A percentile compares a stretch with the other conserved stretches of the same genome.
Conservation (phyloP, 345 rosid genomes). For the Populus davidiana region DNA sequence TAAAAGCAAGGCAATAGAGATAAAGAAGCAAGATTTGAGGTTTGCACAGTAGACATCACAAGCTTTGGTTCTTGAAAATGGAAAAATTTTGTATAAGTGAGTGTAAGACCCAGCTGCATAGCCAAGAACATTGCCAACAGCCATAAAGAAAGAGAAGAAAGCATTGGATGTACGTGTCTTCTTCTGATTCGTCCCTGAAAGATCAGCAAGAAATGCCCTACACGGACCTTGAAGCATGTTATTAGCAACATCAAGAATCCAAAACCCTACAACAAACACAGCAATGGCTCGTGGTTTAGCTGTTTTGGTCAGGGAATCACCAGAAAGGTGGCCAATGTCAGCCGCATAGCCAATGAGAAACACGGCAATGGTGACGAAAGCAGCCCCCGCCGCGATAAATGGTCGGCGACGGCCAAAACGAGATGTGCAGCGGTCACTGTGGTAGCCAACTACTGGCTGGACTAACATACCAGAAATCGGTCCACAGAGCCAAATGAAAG, state of each 20-base stretch:
- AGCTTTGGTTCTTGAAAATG: conserved; percentile 64
- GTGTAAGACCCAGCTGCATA: conserved; percentile 71
- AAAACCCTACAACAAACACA: conserved; percentile 70
- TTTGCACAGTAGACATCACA: conserved; percentile 86
- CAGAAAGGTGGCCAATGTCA: conserved; percentile 61
- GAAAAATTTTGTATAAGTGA: conserved; percentile 46
- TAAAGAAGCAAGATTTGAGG: conserved; percentile 72
- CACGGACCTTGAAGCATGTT: conserved; percentile 83
- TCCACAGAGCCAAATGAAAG: conserved; percentile 90
- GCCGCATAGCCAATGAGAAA: conserved; percentile 80
- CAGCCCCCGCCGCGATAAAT: conserved; percentile 58
- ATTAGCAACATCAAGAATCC: conserved; percentile 91
- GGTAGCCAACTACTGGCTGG: conserved; percentile 82
- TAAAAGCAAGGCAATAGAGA: conserved; percentile 55
- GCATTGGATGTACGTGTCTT: conserved; percentile 58
- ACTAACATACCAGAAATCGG: conserved; percentile 87
- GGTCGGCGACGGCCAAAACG: conserved; percentile 90
- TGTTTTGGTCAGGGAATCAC: conserved; percentile 35
- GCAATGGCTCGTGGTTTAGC: conserved; percentile 63
- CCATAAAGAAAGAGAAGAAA: conserved; percentile 83
- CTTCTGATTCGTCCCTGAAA: conserved; percentile 51
- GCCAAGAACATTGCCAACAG: conserved; percentile 80
- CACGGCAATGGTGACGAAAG: conserved; percentile 53
- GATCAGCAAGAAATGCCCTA: conserved; percentile 80
- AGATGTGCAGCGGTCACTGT: conserved; percentile 71